Base-by-base conservation (phyloP, 345 rosid species). In the Lepidium aucheri region DNA sequence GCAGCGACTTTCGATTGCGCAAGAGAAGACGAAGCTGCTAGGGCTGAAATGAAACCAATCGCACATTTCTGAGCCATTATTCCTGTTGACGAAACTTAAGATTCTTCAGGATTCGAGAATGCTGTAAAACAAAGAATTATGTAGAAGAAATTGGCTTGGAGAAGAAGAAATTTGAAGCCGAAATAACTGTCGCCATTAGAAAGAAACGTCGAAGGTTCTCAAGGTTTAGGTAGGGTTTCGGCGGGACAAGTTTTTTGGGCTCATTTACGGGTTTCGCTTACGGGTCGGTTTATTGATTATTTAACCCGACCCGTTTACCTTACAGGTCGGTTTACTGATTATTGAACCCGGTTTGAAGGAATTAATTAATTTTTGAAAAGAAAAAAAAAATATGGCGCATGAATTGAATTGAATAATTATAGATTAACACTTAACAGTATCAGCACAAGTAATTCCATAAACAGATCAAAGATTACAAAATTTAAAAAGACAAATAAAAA, bases 61-160 rank as follows among this genome's bases (percentile, higher is more conserved):
- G 86, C 86, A 78, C 68, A 76, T 18, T 84, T 18, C 72, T 81
- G 90, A 53, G 78, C 86, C 97, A 90, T 94, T 71, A 32, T 20
- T 53, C 12, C 44, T 36, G 20, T 30, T n/a, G 12, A 52, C 6
- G 26, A 67, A 11, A 28, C 30, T 43, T 50, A 47, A 41, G 58
- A 24, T 38, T 62, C 47, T 63, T 36, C 32, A 1, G 7, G 34
- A 13, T 36, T 67, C 2, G 61, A 59, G 13, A 72, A 76, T 66
- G 66, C 14, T 28, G 15, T 56, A 8, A 22, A n/a, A 7, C n/a
- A 17, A 2, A 12, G 3, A 10, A 10, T 79, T 65, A 69, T 42
- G 56, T 28, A 51, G 64, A 62, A 56, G 65, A 62, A 12, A 57
- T 58, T 67, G 72, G 67, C 73, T 74, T 80, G 69, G 65, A 45